These are phyloP conservation scores for Pythium sp. DNA, from an alignment of 352 stramenopile species.

Conservation along the genomic window DNA sequence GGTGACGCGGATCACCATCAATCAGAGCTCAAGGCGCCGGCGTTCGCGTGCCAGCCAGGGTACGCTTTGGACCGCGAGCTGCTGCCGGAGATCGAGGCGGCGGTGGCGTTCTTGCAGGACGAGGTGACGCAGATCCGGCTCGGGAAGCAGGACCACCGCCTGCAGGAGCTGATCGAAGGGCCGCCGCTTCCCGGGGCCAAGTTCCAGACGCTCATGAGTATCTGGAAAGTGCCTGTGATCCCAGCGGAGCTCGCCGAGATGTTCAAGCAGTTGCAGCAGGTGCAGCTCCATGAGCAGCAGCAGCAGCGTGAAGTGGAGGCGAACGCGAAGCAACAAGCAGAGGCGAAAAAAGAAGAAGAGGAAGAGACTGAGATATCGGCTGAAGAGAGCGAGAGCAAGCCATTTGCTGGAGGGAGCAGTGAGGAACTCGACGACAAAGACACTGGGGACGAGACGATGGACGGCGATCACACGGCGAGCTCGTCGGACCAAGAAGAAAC, in stretches of 20 bases:
- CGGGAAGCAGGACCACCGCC: constrained; percentile 31
- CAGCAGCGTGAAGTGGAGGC: constrained; percentile 1
- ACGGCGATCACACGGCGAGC: not conserved
- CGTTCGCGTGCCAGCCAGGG: constrained; percentile 15
- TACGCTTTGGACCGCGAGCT: constrained; percentile 20
- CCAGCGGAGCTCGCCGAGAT: constrained; percentile 38
- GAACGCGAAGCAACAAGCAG: constrained; percentile 13
- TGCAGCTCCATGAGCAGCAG: constrained; percentile 20
- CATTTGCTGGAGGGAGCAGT: not conserved
- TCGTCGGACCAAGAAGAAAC: not conserved
- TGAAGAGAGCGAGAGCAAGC: not conserved
- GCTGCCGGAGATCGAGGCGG: constrained; percentile 53
- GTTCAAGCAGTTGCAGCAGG: constrained; percentile 38
- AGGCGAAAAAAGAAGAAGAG: not conserved
- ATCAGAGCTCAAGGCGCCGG: not conserved
- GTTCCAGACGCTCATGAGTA: constrained; percentile 45
- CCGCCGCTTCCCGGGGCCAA: constrained; percentile 39
- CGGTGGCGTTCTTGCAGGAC: constrained; percentile 49
- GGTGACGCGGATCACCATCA: not conserved
- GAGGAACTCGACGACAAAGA: not conserved
- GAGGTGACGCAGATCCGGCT: constrained; percentile 45
- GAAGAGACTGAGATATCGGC: not conserved
- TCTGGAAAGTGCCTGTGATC: constrained; percentile 39
- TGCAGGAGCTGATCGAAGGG: constrained; percentile 35
- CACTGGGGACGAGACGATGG: not conserved